Evolutionary conservation across 176 grass and related monocot species (phyloP).

Genomic region (Ensete glaucum): DNA sequence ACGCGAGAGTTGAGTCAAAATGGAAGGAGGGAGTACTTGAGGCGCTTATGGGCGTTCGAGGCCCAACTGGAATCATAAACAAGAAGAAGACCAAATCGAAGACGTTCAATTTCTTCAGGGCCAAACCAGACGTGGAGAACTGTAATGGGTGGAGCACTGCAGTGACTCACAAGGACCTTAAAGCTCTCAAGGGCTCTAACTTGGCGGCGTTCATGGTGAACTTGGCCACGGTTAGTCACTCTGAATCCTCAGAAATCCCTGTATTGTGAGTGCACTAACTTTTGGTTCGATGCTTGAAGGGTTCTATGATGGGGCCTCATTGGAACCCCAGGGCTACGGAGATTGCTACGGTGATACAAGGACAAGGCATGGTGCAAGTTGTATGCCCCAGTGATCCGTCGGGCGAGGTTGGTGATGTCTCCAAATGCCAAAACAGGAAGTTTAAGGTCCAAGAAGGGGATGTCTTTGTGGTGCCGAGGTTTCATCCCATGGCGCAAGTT

Average conservation of each 20-base stretch:
- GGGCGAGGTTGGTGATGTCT: neutral
- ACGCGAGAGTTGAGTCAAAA: slow-evolving; percentile 10
- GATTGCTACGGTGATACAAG: slow-evolving; percentile 53
- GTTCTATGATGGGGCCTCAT: slow-evolving; percentile 74
- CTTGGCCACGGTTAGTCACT: slow-evolving; percentile 44
- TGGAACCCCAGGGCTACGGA: slow-evolving; percentile 81
- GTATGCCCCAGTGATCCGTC: slow-evolving; percentile 44
- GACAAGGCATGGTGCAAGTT: slow-evolving; percentile 57
- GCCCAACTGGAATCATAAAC: slow-evolving; percentile 23
- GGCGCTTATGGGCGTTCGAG: slow-evolving; percentile 36
- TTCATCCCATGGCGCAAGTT: slow-evolving; percentile 75
- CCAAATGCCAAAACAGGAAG: slow-evolving; percentile 34
- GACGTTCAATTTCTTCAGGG: slow-evolving; percentile 69
- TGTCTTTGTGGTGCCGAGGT: slow-evolving; percentile 59
- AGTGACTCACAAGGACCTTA: slow-evolving; percentile 56
- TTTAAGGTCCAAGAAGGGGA: slow-evolving; percentile 61
- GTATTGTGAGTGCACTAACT: neutral
- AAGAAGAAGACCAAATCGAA: slow-evolving; percentile 72
- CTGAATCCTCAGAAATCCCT: neutral
- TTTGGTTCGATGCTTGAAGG: slow-evolving; percentile 20
- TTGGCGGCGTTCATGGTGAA: slow-evolving; percentile 84
- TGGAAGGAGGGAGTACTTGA: slow-evolving; percentile 49
- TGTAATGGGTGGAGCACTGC: slow-evolving; percentile 72
- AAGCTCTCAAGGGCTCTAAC: slow-evolving; percentile 37
- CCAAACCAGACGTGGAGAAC: slow-evolving; percentile 67